Evolutionary conservation across 108 stramenopile genomes (phyloP).

Genomic region (Skeletonema marinoi): DNA sequence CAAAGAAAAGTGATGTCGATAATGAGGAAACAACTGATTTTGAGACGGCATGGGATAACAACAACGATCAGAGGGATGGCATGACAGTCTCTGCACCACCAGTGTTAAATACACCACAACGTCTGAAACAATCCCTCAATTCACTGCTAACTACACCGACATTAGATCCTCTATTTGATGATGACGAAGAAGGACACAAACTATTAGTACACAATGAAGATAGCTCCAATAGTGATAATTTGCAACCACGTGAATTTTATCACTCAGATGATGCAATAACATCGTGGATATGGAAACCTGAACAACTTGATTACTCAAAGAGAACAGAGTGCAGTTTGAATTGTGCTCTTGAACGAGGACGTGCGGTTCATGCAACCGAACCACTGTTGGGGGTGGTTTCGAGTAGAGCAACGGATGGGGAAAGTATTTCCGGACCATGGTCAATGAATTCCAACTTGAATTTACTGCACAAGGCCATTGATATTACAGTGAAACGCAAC

Average conservation of each 20-base stretch:
- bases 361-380: constrained; percentile 17
- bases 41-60: background rate
- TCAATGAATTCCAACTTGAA: constrained; percentile 23
- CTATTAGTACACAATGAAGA: background rate
- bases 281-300: constrained; percentile 28
- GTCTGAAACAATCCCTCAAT: constrained; percentile 13
- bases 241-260: constrained; percentile 2
- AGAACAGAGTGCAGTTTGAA: constrained; percentile 12
- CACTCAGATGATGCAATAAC: constrained; percentile 24
- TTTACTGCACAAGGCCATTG: constrained; percentile 18
- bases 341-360: constrained; percentile 11
- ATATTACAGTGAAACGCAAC: constrained; percentile 11
- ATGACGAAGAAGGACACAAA: constrained; percentile 2
- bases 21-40: background rate
- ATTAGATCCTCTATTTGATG: constrained; percentile 32
- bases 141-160: constrained; percentile 12
- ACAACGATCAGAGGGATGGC: background rate
- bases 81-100: constrained; percentile 6
- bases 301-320: background rate
- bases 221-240: background rate
- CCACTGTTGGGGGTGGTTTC: constrained; percentile 11
- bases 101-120: background rate
- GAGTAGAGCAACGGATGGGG: background rate
- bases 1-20: background rate
- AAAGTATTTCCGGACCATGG: background rate